phyloP scores from a whole-genome alignment of 2,329 filamentous ascomycete genomes.

The Diaporthe helianthi region DNA sequence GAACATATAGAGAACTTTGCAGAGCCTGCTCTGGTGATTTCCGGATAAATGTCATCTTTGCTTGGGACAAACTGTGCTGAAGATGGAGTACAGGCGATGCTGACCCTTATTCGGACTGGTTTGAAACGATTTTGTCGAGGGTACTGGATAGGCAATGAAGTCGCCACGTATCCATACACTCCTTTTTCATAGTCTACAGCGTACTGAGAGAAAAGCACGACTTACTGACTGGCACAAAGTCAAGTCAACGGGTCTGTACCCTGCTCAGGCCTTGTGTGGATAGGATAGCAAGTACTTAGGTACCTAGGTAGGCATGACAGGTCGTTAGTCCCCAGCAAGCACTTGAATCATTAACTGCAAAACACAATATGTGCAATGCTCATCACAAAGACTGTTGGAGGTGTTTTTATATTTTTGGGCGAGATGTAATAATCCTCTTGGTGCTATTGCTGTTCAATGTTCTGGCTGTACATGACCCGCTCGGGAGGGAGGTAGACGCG shows the following conservation, averaged over 20 bases:
- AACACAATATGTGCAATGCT: background rate
- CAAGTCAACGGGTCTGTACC: background rate
- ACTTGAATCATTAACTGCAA: background rate
- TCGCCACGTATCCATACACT: background rate
- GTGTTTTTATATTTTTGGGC: background rate
- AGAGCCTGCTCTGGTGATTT: background rate
- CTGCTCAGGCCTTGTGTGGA: background rate
- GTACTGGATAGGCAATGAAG: background rate
- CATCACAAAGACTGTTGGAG: background rate
- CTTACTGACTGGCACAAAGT: background rate
- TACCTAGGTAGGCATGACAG: background rate
- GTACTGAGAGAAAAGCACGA: background rate
- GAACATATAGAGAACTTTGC: background rate
- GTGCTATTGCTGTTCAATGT: background rate
- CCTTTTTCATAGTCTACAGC: too few species aligned
- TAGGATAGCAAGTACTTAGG: too few species aligned
- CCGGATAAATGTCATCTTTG: too few species aligned
- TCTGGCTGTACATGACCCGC: background rate
- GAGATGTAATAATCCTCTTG: background rate
- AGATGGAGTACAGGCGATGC: background rate
- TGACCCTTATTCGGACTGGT: background rate
- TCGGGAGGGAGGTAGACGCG: constrained; percentile 9
- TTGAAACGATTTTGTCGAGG: background rate
- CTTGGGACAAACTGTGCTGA: background rate
- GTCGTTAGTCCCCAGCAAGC: background rate